Base-by-base conservation (phyloP, 176 grass and related monocot genomes). In the Saccharum spontaneum region DNA sequence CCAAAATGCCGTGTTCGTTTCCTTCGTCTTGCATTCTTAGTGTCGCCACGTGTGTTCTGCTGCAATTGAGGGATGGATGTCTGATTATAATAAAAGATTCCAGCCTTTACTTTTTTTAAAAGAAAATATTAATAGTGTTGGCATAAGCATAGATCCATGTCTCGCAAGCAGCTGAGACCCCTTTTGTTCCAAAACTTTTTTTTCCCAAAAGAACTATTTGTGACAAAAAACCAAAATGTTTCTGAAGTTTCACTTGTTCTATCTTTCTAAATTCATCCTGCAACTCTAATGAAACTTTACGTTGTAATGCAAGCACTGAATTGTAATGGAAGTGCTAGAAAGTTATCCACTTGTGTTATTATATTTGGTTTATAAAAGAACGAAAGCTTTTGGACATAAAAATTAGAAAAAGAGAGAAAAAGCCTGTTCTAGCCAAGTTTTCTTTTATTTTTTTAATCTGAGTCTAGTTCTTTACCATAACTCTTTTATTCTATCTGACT, bases 41-140 rank as follows among this genome's bases (percentile, higher is more conserved):
- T n/a, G n/a, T n/a, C n/a, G n/a, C n/a, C 48, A 79, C 43, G 50
- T 71, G 24, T 60, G 61, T 39, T 60, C 3, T 69, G 45, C 55
- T 31, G 14, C n/a, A 71, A 45, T 7, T 0, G 43, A 60, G 46
- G 71, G 69, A 83, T 16, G 7, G 4, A 66, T 78, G 30, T 50
- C 72, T 55, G 45, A 6, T 82, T 78, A 50, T 79, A 40, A 37
- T 44, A 67, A 59, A 67, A 87, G 46, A 4, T 87, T 67, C 22
- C 48, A 15, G 5, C 36, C 44, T 45, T 81, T 80, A 34, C 10
- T 2, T 69, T 52, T 40, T 43, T 17, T 49, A 68, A 69, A 26
- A 14, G 17, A 59, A 69, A n/a, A 26, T 43, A 14, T 71, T 71
- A 7, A 52, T 40, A 14, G 14, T 82, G 69, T 38, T 18, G 30